A percentile compares a stretch with the other conserved stretches of the same genome.
Conservation (phyloP, 768 basidiomycete genomes). For the Paxillus rubicundulus region DNA sequence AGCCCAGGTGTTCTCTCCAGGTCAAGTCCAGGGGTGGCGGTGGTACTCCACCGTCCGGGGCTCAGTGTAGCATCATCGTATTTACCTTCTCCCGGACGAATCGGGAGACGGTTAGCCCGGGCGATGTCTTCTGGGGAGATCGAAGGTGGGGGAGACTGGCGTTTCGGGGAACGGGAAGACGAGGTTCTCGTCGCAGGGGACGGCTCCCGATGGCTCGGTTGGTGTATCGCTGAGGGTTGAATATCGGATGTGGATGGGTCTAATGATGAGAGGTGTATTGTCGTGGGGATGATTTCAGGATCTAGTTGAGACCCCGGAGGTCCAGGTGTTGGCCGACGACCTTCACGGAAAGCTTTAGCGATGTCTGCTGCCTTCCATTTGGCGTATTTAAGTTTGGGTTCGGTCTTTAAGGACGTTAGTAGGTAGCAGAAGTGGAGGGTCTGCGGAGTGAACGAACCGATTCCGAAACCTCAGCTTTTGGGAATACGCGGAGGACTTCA, state of each 20-base stretch:
- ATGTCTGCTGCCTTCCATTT: slow-evolving; percentile 99
- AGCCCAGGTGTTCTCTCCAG: slow-evolving; percentile 15
- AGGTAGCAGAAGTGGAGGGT: neutral
- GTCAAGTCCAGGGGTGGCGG: slow-evolving; percentile 67
- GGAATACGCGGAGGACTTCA: slow-evolving; percentile 81
- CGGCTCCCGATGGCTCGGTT: slow-evolving; percentile 24
- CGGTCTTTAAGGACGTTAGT: slow-evolving; percentile 48
- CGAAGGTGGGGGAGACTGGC: slow-evolving; percentile 32
- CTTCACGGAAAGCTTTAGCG: slow-evolving; percentile 92
- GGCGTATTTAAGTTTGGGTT: slow-evolving; percentile 87
- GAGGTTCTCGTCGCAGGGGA: slow-evolving; percentile 20
- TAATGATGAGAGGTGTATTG: slow-evolving; percentile 8
- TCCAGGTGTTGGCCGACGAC: slow-evolving; percentile 77
- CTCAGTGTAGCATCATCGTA: slow-evolving; percentile 37
- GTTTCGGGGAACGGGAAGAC: slow-evolving; percentile 28
- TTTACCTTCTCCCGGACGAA: slow-evolving; percentile 20
- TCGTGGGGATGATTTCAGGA: slow-evolving; percentile 15
- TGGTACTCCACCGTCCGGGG: slow-evolving; percentile 71
- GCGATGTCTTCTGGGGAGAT: slow-evolving; percentile 29
- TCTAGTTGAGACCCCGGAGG: slow-evolving; percentile 52
- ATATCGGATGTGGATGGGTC: slow-evolving; percentile 14
- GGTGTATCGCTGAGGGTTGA: slow-evolving; percentile 16
- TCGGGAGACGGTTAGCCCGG: slow-evolving; percentile 28
- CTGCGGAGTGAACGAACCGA: slow-evolving; percentile 41
- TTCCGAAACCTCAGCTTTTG: slow-evolving; percentile 53